Evolutionary conservation across 2,329 filamentous ascomycete species (phyloP).

Genomic region (Raffaelea ambrosiae): DNA sequence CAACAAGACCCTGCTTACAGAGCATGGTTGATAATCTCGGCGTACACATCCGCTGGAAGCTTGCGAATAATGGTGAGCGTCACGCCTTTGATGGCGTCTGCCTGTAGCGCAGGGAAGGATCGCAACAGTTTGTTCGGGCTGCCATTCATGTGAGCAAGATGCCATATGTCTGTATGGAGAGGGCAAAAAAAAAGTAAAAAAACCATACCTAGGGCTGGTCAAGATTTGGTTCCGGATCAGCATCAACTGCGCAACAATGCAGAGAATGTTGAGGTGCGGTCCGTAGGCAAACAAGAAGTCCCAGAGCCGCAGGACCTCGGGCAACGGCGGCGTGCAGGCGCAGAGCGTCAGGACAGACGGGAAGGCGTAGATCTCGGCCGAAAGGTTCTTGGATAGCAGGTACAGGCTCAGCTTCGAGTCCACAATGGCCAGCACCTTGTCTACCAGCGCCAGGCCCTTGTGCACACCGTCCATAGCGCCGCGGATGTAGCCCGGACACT

Average conservation of each 20-base stretch:
- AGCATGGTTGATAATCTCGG: constrained; percentile 81
- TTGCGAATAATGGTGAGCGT: constrained; percentile 82
- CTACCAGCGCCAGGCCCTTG: constrained; percentile 80
- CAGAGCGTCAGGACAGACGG: constrained; percentile 90
- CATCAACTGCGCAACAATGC: constrained; percentile 91
- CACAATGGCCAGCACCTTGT: constrained; percentile 84
- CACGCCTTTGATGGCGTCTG: constrained; percentile 74
- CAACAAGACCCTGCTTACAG: constrained; percentile 42
- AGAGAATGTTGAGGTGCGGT: constrained; percentile 87
- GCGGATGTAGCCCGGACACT: constrained; percentile 88
- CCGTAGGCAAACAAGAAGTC: constrained; percentile 97
- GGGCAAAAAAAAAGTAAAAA: background rate
- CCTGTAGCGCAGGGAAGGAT: constrained; percentile 75
- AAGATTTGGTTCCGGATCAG: constrained; percentile 79
- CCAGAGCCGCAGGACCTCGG: constrained; percentile 89
- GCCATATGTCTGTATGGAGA: too few relatives aligned
- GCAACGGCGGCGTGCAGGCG: constrained; percentile 88
- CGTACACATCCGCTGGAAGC: constrained; percentile 84
- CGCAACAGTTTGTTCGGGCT: constrained; percentile 91
- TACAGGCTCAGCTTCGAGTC: constrained; percentile 81
- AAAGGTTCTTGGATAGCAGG: constrained; percentile 76
- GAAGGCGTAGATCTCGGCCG: constrained; percentile 93
- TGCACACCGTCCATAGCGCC: constrained; percentile 98
- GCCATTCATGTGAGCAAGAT: background rate
- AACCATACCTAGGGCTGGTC: constrained; percentile 64